Conservation (phyloP, 2,329 filamentous ascomycete genomes). For the Gaeumannomyces sp. region DNA sequence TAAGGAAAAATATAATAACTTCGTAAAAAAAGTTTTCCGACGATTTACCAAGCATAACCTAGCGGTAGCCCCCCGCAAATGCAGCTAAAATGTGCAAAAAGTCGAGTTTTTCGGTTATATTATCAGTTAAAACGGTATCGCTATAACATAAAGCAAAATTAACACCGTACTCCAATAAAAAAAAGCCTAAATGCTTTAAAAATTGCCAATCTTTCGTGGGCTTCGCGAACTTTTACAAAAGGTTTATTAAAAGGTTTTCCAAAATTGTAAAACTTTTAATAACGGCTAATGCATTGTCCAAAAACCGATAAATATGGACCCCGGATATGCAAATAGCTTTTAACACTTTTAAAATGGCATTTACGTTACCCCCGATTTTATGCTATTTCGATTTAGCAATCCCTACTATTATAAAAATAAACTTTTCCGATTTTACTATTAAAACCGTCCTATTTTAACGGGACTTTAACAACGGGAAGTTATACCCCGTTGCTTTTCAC, state of each 20-base stretch:
- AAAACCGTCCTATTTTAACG: background rate
- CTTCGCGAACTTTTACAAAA: background rate
- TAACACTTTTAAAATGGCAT: too few relatives aligned
- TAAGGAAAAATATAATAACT: background rate
- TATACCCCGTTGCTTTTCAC: background rate
- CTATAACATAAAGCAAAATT: background rate
- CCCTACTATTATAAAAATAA: too few relatives aligned
- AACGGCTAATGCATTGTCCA: background rate
- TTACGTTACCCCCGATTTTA: background rate
- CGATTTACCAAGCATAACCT: background rate
- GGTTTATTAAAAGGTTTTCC: background rate
- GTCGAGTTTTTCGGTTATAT: background rate
- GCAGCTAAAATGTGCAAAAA: background rate
- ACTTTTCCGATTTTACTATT: background rate
- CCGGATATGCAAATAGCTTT: background rate
- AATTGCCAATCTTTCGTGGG: background rate
- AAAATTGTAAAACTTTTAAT: background rate
- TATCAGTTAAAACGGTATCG: background rate
- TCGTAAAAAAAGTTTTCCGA: background rate
- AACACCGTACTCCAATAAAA: background rate
- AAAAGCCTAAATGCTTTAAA: background rate
- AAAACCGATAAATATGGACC: background rate
- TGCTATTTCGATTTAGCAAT: too few relatives aligned
- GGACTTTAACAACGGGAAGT: background rate
- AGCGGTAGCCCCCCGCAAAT: background rate